phyloP scores from a whole-genome alignment of 2,329 filamentous ascomycete species.

The Lecanicillium sp. region DNA sequence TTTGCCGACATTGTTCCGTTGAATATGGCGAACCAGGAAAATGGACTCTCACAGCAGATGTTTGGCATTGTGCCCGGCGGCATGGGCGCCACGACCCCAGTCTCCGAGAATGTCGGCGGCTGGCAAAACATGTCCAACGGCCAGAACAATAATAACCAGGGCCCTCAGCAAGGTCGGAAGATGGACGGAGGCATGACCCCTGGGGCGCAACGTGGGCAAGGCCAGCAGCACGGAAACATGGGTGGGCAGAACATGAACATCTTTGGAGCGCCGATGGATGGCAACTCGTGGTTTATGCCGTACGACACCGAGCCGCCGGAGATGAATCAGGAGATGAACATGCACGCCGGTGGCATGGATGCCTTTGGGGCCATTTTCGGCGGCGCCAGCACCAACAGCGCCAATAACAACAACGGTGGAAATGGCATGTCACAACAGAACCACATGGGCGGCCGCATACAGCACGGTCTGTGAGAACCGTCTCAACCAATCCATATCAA shows the following conservation, averaged over 20 bases:
- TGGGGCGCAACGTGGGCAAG: background rate
- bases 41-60: conserved; percentile 56
- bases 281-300: conserved; percentile 82
- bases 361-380: conserved; percentile 42
- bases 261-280: conserved; percentile 35
- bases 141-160: conserved; percentile 16
- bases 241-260: conserved; percentile 11
- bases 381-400: background rate
- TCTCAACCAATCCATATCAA: too few relatives aligned
- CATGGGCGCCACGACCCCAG: conserved; percentile 27
- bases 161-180: conserved; percentile 1
- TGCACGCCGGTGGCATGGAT: conserved; percentile 36
- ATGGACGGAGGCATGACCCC: background rate
- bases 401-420: conserved; percentile 1
- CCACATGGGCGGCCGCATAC: conserved; percentile 6
- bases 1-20: conserved; percentile 46
- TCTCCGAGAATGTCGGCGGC: conserved; percentile 17
- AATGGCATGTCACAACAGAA: conserved; percentile 8
- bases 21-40: conserved; percentile 39
- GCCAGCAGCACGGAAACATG: conserved; percentile 2
- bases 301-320: conserved; percentile 82
- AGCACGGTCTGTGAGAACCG: conserved; percentile 5
- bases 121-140: conserved; percentile 35
- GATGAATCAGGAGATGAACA: conserved; percentile 38
- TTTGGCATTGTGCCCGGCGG: conserved; percentile 49